Evolutionary conservation across 768 basidiomycete genomes (phyloP).

Genomic region (Pleurotus salmoneostramineus): DNA sequence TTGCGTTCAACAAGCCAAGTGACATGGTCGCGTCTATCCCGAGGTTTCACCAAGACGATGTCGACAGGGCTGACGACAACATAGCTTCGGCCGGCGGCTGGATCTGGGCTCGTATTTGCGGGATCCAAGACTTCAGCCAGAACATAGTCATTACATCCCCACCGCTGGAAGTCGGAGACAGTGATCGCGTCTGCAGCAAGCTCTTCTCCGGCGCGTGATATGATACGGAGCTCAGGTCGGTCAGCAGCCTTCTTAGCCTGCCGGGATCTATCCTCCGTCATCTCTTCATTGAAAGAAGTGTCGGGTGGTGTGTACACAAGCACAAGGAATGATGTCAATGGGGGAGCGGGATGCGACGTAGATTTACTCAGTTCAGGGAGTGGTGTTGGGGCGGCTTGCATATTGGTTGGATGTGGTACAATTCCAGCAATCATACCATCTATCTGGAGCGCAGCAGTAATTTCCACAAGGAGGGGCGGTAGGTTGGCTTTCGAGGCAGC

Average conservation of each 20-base stretch:
- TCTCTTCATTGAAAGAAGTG: slow-evolving; percentile 59
- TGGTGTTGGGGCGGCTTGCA: slow-evolving; percentile 16
- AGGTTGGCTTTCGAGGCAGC: slow-evolving; percentile 41
- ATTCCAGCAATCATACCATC: slow-evolving; percentile 96
- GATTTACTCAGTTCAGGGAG: slow-evolving; percentile 12
- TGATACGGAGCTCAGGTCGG: slow-evolving; percentile 92
- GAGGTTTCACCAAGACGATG: slow-evolving; percentile 79
- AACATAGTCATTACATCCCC: slow-evolving; percentile 91
- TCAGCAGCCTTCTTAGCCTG: slow-evolving; percentile 84
- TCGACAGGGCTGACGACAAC: slow-evolving; percentile 86
- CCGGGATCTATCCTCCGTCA: slow-evolving; percentile 64
- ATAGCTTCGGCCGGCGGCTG: slow-evolving; percentile 52
- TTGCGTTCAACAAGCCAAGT: slow-evolving; percentile 86
- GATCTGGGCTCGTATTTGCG: slow-evolving; percentile 20
- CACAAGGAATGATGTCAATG: slow-evolving; percentile 75
- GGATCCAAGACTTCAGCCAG: slow-evolving; percentile 50
- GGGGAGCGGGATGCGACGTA: slow-evolving; percentile 14
- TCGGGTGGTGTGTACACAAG: slow-evolving; percentile 85
- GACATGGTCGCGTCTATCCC: slow-evolving; percentile 89
- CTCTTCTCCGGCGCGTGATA: slow-evolving; percentile 87
- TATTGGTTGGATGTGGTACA: slow-evolving; percentile 62
- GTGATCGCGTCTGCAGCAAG: slow-evolving; percentile 79
- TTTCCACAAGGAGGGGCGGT: slow-evolving; percentile 73
- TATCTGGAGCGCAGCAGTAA: slow-evolving; percentile 87
- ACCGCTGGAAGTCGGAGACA: slow-evolving; percentile 73